Base-by-base conservation (phyloP, 2,329 filamentous ascomycete species). In the Colletotrichum tanaceti region DNA sequence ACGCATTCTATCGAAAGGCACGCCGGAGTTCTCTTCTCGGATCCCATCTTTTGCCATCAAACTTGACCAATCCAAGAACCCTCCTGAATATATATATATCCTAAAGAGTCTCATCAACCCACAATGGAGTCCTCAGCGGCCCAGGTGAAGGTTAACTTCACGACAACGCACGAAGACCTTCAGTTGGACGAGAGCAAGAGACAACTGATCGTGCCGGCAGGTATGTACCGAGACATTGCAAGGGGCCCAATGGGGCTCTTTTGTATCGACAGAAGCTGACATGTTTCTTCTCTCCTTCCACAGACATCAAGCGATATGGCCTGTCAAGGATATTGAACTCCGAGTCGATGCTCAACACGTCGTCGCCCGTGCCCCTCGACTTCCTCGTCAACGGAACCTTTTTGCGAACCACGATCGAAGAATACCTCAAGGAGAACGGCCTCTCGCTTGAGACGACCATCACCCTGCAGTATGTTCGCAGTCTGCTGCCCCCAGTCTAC, bases 341-440 rank as follows among this genome's bases (percentile, higher is more conserved):
- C 74, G 87, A 90, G 82, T 88, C 88, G 41, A 90, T 92, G 86
- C 89, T 92, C 78, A 84, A 86, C 77, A 90, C 88, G 53, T 77
- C 84, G 35, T 81, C 83, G 13, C 89, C 92, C 14, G 86, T 94
- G 54, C 93, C 93, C 20, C 91, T 99, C 80, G 96, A 99, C 80
- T 98, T 99, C 83, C 87, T 99, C 74, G 91, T 97, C 81, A 96
- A 98, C 79, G 96, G 96, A 79, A 90, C 91, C 75, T 98, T 97
- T 80, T 87, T 99, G 59, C 91, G 93, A 71, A 92, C 94, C 32
- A 93, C 93, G 20, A 88, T 99, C 73, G 93, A 97, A 78, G 93
- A 98, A 75, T 97, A 97, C 80, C 89, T 99, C 69, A 90, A 90
- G 18, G 85, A 90, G 71, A 92, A 96, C 75, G 95, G 95, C 58